Base-by-base conservation (phyloP, 495 filamentous ascomycete genomes). In the Lophiotrema nucula region DNA sequence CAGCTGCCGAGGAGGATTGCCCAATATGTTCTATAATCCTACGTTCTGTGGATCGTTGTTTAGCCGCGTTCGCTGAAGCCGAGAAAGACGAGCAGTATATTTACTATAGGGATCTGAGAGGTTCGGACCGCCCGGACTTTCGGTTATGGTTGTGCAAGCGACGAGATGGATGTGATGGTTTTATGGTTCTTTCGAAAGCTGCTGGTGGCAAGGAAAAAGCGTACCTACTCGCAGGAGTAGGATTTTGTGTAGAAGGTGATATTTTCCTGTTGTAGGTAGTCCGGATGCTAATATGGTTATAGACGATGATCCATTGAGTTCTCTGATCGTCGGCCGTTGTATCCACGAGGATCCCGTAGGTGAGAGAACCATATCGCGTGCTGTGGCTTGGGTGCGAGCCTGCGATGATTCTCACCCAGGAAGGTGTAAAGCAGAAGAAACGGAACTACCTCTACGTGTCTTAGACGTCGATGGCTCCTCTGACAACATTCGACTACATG, bases 11-110 rank as follows among this genome's bases (percentile, higher is more conserved):
- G n/a, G n/a, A n/a, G 15, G 25, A 47, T 46, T 59, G 56, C 31
- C 5, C 48, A 52, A 52, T 59, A 5, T 59, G 56, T n/a, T 31
- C 16, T 3, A 3, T 53, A 23, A 52, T 53, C 23, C n/a, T 52
- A 11, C 47, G 39, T 10, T 24, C 19, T 1, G 48, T 47, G 11
- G 19, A 18, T 42, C 15, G 22, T 23, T 26, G 23, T 53, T 46
- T 59, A 59, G 39, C 56, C 47, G 47, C 39, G 2, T 39, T 45
- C n/a, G 27, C 38, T 37, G 56, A 59, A 21, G 39, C 56, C 13
- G 39, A 53, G 18, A 37, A 31, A 28, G 39, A 59, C 21, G 26
- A 59, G n/a, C 25, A 4, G 16, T 53, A 16, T 46, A n/a, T 22
- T 10, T 52, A 53, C 31, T 37, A 45, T 23, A 15, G 23, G 19